These are phyloP conservation scores for Iberis amara DNA, from an alignment of 441 rosid genomes.

Conservation along the genomic window DNA sequence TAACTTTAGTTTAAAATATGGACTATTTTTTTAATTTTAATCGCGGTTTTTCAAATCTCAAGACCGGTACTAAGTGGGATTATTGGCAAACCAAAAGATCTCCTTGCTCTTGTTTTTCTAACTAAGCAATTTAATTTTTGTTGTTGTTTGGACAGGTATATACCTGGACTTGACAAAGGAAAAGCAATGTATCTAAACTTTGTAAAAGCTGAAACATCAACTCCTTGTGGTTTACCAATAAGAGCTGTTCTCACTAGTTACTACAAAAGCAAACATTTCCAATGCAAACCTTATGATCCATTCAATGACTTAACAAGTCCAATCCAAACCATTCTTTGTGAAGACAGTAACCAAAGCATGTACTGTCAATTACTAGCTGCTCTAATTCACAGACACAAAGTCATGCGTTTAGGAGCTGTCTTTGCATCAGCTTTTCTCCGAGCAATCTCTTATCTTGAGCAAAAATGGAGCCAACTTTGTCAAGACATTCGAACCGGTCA, in stretches of 20 bases:
- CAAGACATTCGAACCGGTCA: constrained; percentile 54
- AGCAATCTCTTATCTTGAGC: constrained; percentile 68
- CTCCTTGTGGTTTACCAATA: constrained; percentile 72
- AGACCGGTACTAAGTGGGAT: no score
- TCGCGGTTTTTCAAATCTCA: no score
- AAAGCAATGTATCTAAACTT: constrained; percentile 81
- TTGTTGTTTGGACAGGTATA: constrained; percentile 49
- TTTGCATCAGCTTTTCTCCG: constrained; percentile 84
- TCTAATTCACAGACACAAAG: constrained; percentile 63
- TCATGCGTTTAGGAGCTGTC: constrained; percentile 75
- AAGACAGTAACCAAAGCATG: constrained; percentile 83
- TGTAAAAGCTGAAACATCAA: constrained; percentile 67
- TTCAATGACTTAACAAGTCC: constrained; percentile 76
- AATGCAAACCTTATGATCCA: constrained; percentile 52
- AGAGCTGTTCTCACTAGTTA: constrained; percentile 87
- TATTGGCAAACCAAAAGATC: neutral
- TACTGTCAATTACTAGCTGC: constrained; percentile 83
- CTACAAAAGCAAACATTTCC: constrained; percentile 89
- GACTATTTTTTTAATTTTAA: no score
- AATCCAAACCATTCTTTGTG: constrained; percentile 64
- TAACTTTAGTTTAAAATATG: no score
- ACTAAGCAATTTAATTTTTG: neutral
- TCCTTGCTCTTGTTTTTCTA: neutral
- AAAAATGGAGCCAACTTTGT: constrained; percentile 63
- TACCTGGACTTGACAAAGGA: constrained; percentile 72